Base-by-base conservation (phyloP, 2,329 filamentous ascomycete genomes). In the Pezicula rhizophila region DNA sequence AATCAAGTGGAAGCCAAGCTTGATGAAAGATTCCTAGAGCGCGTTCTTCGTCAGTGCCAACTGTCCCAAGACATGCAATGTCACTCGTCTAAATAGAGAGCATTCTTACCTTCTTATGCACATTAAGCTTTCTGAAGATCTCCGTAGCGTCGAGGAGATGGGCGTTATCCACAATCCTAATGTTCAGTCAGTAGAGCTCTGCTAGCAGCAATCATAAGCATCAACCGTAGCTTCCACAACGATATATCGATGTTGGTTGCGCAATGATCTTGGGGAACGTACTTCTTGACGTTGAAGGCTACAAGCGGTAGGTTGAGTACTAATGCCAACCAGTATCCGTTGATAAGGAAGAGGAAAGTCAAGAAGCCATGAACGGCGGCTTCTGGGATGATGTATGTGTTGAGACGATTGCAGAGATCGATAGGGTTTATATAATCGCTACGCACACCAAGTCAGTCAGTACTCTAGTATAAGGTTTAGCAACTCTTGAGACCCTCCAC, bases 351-450 rank as follows among this genome's bases (percentile, higher is more conserved):
- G 56, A 99, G 73, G 68, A 95, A 84, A 46, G 93, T 97, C 66
- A 99, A 52, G 78, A 97, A 93, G 58, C 86, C 92, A 70, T 99
- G 95, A 57, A 99, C 92, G 59, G 89, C 92, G 64, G 93, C 93
- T 80, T 99, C 95, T 66, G 93, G 93, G 65, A 99, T 85, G 69
- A 99, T 99, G 77, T 99, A 99, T 69, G 92, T 95, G 80, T 99
- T 99, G 61, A 99, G 86, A 64, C 93, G 91, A 84, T 99, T 99
- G 87, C 93, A 99, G 59, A 99, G 91, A 65, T 99, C 93, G 76
- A 99, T 99, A 41, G 93, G 93, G 78, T 99, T 99, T 76, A 99
- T 99, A 75, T 99, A 99, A 75, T 99, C 93, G 75, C 90, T 96
- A 66, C 51, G 53, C 52, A 40, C 23, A 40, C 11, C 28, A 15